Evolutionary conservation across 257 asterid species (phyloP), one percentile per base, ranked within the genome.

Genomic region (Scutellaria galericulata): DNA sequence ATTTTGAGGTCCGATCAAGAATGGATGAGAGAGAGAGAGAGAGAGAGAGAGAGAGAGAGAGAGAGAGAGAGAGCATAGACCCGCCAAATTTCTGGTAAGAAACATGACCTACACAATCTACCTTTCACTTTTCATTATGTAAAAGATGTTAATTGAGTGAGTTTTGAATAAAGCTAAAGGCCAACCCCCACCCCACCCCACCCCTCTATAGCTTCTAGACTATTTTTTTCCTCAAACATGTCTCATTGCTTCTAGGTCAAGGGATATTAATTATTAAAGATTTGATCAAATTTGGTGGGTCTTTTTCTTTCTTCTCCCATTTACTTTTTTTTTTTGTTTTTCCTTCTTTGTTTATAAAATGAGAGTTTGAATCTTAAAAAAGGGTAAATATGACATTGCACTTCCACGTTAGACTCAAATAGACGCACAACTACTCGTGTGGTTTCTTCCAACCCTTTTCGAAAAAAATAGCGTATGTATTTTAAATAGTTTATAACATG

Each of bases 51-150:
- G 11, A 63, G 51, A 53, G 67, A 66, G 53, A 31, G 20, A 27
- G 60, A 79, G 35, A 24, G 0, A 45, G 64, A 58, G 51, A 64
- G 18, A 18, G 18, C 18, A 18, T 14, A 44, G 65, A 79, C 85
- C 84, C 80, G 83, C 88, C 85, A 83, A 81, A 77, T 76, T 69
- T 75, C 62, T 68, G 83, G 81, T 72, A 81, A 68, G 80, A 80
- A 82, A 80, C 81, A 71, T 80, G 89, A 55, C 89, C 90, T 80
- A 88, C 86, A 58, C 70, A 80, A 86, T 86, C 84, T 78, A 58
- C 20, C 84, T 80, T 84, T 78, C 80, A 71, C 90, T 85, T 89
- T 83, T 79, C 79, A 68, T 73, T 48, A 48, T 82, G 88, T 68
- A 75, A 82, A 77, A 76, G 73, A 71, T 64, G 83, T 52, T 65